Base-by-base conservation (phyloP, 257 asterid genomes). In the Fraxinus quadrangulata region DNA sequence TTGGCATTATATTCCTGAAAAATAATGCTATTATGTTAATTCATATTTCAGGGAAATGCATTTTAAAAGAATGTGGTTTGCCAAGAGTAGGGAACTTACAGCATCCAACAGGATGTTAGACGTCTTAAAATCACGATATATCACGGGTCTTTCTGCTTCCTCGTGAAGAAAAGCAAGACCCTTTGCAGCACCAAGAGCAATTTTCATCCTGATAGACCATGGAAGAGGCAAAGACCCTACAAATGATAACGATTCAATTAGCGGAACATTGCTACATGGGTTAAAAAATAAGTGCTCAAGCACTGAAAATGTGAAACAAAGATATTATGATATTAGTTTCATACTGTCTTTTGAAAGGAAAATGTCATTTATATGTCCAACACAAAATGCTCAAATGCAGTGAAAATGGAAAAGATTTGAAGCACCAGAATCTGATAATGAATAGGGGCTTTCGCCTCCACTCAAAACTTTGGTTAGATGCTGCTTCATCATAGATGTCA, bases 131-230 rank as follows among this genome's bases (percentile, higher is more conserved):
- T 88, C 92, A 42, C 90, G 90, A 61, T 88, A 88, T 47, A 88
- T 88, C 33, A 88, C 87, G 0, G 87, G 90, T 80, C 90, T 86
- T 75, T 86, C 88, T 1, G 92, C 92, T 77, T 88, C 92, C 74
- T 88, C 89, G 33, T 88, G 92, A 59, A 88, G 92, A 80, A 88
- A 88, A 33, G 92, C 87, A 36, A 88, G 92, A 71, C 92, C 92
- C 49, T 83, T 88, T 13, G 92, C 92, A 71, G 92, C 92, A 63
- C 92, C 92, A 24, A 86, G 77, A 7, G 93, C 93, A 83, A 89
- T 85, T 85, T 89, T 89, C 93, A 89, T 89, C 87, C 93, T 82
- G 74, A 89, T 89, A 0, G 93, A 79, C 93, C 93, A 89, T 0
- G 91, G 93, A 80, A 89, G 93, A 30, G 93, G 93, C 77, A 89